Evolutionary conservation across 192 early-diverging fungal genomes (phyloP), one percentile per base, ranked within the genome.

Genomic region (Glomus cerebriforme): DNA sequence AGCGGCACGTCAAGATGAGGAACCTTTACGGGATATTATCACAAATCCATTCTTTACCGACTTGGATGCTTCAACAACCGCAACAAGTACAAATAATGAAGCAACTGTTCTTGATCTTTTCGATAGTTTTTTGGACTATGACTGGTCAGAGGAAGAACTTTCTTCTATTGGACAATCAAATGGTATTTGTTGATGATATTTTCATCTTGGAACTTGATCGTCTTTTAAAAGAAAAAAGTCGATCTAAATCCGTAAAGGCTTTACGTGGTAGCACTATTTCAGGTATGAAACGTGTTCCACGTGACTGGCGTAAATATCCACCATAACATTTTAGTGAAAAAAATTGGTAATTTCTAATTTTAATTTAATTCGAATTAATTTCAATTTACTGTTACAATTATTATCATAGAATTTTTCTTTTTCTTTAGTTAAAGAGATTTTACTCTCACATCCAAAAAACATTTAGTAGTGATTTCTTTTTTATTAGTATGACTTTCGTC

Each of bases 71-170:
- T 63, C 37, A 79, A 49, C 73, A 79, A 54, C 47, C 13, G 47
- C 47, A 19, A 22, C 47, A 39, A 39, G 7, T 39, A 73, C 80
- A 31, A 68, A 81, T 82, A 63, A 80, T 82, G 84, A 82, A 82
- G 29, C 84, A 83, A 81, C 32, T 83, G 71, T 82, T 85, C 77
- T 78, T 85, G 84, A 85, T 77, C 79, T 85, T 83, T 79, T 85
- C 81, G 84, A 85, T 79, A 82, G 80, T 82, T 83, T 83, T 85
- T 76, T 83, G 81, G 82, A 83, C 79, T 81, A 86, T 82, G 81
- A 88, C 82, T 83, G 83, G 82, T 80, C 69, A 79, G 62, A 76
- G 31, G 62, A 77, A 37, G 43, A 49, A 24, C 34, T 77, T 31
- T 77, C 75, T 32, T 24, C 43, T 24, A 43, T 65, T 65, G 24